Conservation (phyloP, 257 asterid genomes). For the Solanum medicagineum region DNA sequence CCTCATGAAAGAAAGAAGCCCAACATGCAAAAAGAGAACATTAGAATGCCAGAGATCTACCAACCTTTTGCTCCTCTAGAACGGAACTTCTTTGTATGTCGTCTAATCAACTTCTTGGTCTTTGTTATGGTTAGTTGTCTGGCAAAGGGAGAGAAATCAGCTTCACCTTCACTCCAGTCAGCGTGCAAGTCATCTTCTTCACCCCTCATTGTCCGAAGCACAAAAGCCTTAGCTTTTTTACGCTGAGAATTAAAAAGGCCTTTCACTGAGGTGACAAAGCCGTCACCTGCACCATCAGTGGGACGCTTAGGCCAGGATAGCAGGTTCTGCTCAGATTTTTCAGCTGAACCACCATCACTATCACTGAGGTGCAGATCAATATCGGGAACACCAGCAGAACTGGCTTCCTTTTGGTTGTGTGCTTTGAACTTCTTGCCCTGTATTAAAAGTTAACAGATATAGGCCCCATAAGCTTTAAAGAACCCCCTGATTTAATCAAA, state of each 20-base stretch:
- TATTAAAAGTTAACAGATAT: neutral
- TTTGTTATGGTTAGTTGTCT: constrained; percentile 85
- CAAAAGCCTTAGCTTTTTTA: constrained; percentile 95
- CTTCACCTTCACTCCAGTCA: constrained; percentile 97
- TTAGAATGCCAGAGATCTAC: constrained; percentile 8
- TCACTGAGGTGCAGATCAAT: constrained; percentile 76
- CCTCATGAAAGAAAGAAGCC: neutral
- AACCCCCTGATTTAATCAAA: neutral
- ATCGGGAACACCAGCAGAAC: constrained; percentile 38
- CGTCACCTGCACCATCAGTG: constrained; percentile 91
- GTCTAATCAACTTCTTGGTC: constrained; percentile 69
- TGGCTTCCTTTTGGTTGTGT: constrained; percentile 28
- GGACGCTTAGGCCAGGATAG: constrained; percentile 76
- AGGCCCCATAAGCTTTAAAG: neutral
- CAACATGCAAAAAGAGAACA: neutral
- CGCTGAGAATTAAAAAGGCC: constrained; percentile 92
- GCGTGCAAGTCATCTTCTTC: constrained; percentile 76
- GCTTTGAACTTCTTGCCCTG: constrained; percentile 97
- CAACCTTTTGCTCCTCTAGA: constrained; percentile 76
- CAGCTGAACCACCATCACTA: constrained; percentile 86
- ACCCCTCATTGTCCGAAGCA: constrained; percentile 96
- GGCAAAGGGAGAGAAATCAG: constrained; percentile 92
- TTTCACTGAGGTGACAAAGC: constrained; percentile 84
- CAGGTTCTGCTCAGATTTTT: constrained; percentile 51
- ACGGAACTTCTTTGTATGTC: constrained; percentile 90